Evolutionary conservation across 129 eudicot genomes (phyloP).

Genomic region (Solidago caesia): DNA sequence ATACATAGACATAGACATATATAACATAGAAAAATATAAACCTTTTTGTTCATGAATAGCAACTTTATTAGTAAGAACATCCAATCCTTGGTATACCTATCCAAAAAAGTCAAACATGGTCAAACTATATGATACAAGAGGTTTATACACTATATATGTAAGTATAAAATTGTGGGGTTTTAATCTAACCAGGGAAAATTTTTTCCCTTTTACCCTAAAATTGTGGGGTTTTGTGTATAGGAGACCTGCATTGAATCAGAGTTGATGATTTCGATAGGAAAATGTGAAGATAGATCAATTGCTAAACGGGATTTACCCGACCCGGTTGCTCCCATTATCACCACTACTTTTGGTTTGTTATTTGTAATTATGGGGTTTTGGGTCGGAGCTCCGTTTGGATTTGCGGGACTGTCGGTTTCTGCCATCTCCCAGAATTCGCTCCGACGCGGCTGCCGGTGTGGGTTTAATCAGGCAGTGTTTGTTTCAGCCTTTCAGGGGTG

Average conservation of each 20-base stretch:
- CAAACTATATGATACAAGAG: not conserved
- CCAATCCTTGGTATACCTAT: conserved; percentile 77
- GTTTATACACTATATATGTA: not conserved
- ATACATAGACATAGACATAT: not conserved
- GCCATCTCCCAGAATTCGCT: not conserved
- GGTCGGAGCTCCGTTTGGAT: conserved; percentile 13
- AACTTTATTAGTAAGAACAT: conserved; percentile 92
- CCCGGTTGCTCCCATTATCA: conserved; percentile 96
- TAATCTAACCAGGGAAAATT: no score
- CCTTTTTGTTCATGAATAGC: conserved; percentile 77
- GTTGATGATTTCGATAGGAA: conserved; percentile 81
- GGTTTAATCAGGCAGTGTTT: no score
- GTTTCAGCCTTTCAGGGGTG: no score
- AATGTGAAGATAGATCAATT: conserved; percentile 72
- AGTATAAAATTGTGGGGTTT: not conserved
- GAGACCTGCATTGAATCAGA: conserved; percentile 96
- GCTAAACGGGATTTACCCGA: conserved; percentile 88
- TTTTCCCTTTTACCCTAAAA: no score
- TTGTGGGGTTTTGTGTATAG: not conserved
- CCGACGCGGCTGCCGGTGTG: conserved; percentile 26
- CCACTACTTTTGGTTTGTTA: conserved; percentile 64
- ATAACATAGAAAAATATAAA: conserved; percentile 12
- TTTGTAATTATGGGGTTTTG: conserved; percentile 8
- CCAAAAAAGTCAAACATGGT: not conserved
- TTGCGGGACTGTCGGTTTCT: not conserved